phyloP scores from a whole-genome alignment of 257 asterid species.

The Penstemon newberryi region DNA sequence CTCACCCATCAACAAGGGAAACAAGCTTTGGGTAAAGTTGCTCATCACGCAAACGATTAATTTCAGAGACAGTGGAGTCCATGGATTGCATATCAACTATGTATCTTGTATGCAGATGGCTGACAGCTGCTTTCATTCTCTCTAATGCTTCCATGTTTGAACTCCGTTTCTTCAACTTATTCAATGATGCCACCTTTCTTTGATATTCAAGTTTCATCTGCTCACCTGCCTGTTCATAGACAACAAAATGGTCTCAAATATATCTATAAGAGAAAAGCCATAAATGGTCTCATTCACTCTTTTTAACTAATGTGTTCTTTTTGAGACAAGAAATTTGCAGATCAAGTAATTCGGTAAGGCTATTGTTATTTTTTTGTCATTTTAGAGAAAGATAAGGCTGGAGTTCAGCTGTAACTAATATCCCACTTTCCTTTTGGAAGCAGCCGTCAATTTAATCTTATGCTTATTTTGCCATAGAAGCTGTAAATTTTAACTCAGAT shows the following conservation, averaged over 20 bases:
- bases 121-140: constrained; percentile 93
- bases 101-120: constrained; percentile 96
- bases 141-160: constrained; percentile 74
- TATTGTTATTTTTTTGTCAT: too few species aligned
- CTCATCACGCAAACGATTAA: constrained; percentile 82
- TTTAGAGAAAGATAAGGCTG: too few species aligned
- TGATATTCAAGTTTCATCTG: constrained; percentile 93
- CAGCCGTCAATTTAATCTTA: too few species aligned
- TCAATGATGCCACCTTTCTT: constrained; percentile 71
- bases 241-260: constrained; percentile 18
- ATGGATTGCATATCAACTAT: constrained; percentile 99
- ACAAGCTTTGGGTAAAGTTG: constrained; percentile 88
- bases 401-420: too few species aligned
- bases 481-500: too few species aligned
- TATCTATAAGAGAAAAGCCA: too few species aligned
- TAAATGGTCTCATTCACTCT: too few species aligned
- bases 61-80: constrained; percentile 97
- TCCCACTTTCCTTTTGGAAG: too few species aligned
- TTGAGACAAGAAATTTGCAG: too few species aligned
- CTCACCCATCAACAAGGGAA: constrained; percentile 87
- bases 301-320: too few species aligned
- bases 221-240: constrained; percentile 72
- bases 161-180: constrained; percentile 79
- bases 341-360: too few species aligned
- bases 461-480: too few species aligned